A percentile compares a stretch with the other conserved stretches of the same genome.
Evolutionary conservation across 371 early-diverging fungal species (phyloP).

Genomic region (Coemansia sp.): DNA sequence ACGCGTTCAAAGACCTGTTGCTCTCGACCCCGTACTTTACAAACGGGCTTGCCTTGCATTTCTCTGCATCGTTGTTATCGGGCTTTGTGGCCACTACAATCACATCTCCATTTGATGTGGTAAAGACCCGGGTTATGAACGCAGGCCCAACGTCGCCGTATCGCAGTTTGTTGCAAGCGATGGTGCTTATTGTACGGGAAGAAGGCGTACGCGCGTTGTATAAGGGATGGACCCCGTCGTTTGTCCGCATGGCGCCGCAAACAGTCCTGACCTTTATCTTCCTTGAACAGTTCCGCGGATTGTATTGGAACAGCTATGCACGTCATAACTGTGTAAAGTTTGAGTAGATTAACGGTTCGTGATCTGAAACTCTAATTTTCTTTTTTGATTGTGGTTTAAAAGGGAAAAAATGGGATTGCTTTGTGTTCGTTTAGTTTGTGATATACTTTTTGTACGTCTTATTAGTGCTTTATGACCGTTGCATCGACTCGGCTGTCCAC

Average conservation of each 20-base stretch:
- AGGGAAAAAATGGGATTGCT: too few relatives aligned
- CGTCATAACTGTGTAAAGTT: constrained; percentile 27
- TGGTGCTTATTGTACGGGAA: constrained; percentile 58
- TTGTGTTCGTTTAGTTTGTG: neutral
- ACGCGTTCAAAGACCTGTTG: constrained; percentile 65
- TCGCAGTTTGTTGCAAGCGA: constrained; percentile 53
- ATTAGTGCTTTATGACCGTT: neutral
- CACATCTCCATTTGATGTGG: constrained; percentile 83
- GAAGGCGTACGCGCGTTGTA: constrained; percentile 82
- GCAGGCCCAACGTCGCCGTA: constrained; percentile 50
- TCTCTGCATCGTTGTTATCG: constrained; percentile 72
- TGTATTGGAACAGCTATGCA: constrained; percentile 48
- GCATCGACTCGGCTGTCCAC: neutral
- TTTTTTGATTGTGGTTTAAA: too few relatives aligned
- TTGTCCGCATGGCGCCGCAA: constrained; percentile 79
- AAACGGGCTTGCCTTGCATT: constrained; percentile 70
- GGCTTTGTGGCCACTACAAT: constrained; percentile 88
- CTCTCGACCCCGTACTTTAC: constrained; percentile 59
- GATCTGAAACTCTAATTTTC: too few relatives aligned
- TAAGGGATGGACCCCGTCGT: constrained; percentile 87
- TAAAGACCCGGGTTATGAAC: constrained; percentile 89
- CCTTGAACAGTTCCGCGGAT: constrained; percentile 67
- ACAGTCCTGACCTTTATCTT: constrained; percentile 84
- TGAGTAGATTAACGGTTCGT: constrained; percentile 8
- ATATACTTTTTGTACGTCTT: neutral